phyloP scores from a whole-genome alignment of 2,329 filamentous ascomycete genomes.

The Juglanconis juglandina region DNA sequence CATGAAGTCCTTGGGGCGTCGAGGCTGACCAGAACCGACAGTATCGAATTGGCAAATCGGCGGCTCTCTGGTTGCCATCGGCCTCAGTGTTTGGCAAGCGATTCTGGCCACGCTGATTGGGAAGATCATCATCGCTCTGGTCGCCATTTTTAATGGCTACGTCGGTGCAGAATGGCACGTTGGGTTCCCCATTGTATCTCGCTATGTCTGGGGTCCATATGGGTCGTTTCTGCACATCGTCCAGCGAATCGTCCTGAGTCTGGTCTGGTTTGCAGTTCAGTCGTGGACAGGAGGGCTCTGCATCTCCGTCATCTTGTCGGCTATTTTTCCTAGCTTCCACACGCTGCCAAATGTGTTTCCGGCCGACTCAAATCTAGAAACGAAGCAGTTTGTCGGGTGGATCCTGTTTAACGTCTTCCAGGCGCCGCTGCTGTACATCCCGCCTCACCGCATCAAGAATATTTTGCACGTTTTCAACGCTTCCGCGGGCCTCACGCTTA shows the following conservation, averaged over 20 bases:
- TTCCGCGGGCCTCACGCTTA: constrained; percentile 32
- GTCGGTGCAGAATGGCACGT: constrained; percentile 40
- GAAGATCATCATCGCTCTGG: constrained; percentile 31
- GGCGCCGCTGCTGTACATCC: constrained; percentile 12
- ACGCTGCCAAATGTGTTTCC: constrained; percentile 24
- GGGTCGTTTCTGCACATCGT: constrained; percentile 37
- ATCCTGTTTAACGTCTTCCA: constrained; percentile 24
- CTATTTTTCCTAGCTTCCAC: constrained; percentile 27
- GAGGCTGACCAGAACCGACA: not conserved
- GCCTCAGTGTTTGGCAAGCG: constrained; percentile 16
- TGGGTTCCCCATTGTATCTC: constrained; percentile 38
- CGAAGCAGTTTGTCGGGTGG: constrained; percentile 29
- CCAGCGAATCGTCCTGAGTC: constrained; percentile 36
- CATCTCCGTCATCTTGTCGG: constrained; percentile 22
- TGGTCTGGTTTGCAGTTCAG: constrained; percentile 36
- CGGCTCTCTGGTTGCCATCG: constrained; percentile 11
- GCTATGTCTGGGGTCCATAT: constrained; percentile 39
- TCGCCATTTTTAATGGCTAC: constrained; percentile 34
- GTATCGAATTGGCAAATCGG: constrained; percentile 20
- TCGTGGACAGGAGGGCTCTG: constrained; percentile 22
- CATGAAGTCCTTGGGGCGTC: not conserved
- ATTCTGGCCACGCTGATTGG: constrained; percentile 28
- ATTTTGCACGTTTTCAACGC: constrained; percentile 28
- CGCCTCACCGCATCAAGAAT: constrained; percentile 9
- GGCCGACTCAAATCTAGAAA: constrained; percentile 22